phyloP scores from a whole-genome alignment of 768 basidiomycete species.

The Phanerochaete sordida region DNA sequence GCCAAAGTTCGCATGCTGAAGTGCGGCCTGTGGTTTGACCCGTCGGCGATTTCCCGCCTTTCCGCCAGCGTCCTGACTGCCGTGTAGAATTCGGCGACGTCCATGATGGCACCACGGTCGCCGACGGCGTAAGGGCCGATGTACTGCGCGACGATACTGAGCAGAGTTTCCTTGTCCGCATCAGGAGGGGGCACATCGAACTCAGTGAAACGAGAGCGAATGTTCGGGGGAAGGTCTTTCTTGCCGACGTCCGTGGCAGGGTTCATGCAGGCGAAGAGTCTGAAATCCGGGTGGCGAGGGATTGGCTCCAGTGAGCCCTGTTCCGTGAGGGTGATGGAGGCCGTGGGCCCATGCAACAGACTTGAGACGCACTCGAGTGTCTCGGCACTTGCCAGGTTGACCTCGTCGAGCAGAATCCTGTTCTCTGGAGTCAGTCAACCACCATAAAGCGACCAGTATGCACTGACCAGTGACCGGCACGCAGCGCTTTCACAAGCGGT shows the following conservation, averaged over 20 bases:
- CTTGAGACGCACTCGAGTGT: conserved; percentile 90
- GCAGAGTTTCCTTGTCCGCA: conserved; percentile 82
- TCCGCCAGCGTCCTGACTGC: conserved; percentile 75
- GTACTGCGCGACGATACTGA: conserved; percentile 86
- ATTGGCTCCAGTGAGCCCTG: conserved; percentile 88
- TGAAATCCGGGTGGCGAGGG: conserved; percentile 91
- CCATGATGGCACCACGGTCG: conserved; percentile 84
- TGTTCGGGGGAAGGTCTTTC: conserved; percentile 90
- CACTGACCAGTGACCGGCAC: conserved; percentile 84
- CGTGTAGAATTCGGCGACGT: conserved; percentile 88
- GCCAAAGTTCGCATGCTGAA: conserved; percentile 96
- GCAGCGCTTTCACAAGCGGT: conserved; percentile 87
- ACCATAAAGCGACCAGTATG: neutral
- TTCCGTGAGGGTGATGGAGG: conserved; percentile 91
- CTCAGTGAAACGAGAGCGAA: conserved; percentile 91
- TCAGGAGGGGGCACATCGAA: conserved; percentile 95
- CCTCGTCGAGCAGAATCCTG: conserved; percentile 94
- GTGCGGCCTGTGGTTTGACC: conserved; percentile 88
- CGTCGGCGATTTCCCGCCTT: conserved; percentile 81
- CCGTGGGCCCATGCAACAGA: conserved; percentile 79
- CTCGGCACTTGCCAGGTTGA: conserved; percentile 92
- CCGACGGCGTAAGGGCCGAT: conserved; percentile 79
- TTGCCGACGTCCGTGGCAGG: conserved; percentile 99
- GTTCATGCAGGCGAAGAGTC: conserved; percentile 99
- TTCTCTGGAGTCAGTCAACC: neutral